Conservation (phyloP, 2,329 filamentous ascomycete species). For the Westerdykella ornata region DNA sequence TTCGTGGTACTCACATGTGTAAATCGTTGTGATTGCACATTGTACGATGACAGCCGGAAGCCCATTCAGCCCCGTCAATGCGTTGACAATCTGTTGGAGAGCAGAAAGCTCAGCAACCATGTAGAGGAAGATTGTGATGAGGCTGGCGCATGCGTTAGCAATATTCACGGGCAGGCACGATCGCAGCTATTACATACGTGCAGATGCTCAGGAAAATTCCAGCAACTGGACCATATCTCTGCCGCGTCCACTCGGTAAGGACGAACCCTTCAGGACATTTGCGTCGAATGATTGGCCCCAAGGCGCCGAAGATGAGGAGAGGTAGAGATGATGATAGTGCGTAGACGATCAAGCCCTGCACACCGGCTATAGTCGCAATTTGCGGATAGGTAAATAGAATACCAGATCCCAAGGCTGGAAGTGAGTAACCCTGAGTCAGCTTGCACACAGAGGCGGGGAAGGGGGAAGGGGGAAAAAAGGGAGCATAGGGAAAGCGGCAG, state of each 20-base stretch:
- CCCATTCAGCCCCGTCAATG: constrained; percentile 66
- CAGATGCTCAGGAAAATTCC: constrained; percentile 70
- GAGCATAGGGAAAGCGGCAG: constrained; percentile 68
- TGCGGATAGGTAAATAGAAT: constrained; percentile 80
- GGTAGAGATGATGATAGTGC: constrained; percentile 66
- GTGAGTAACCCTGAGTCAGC: constrained; percentile 31
- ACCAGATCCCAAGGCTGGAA: constrained; percentile 69
- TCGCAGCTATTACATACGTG: constrained; percentile 43
- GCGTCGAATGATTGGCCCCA: constrained; percentile 70
- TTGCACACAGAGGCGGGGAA: constrained; percentile 9
- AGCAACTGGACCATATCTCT: constrained; percentile 64
- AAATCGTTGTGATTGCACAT: constrained; percentile 71
- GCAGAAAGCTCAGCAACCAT: constrained; percentile 81
- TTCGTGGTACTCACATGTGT: constrained; percentile 58
- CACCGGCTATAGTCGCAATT: constrained; percentile 68
- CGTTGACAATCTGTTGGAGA: constrained; percentile 68
- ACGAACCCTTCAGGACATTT: constrained; percentile 81
- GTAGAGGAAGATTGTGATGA: constrained; percentile 77
- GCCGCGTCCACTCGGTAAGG: constrained; percentile 74
- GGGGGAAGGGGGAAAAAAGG: constrained; percentile 38
- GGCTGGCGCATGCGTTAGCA: constrained; percentile 28
- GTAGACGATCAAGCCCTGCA: constrained; percentile 73
- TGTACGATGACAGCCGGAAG: constrained; percentile 72
- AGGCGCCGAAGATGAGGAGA: constrained; percentile 63
- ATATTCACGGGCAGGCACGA: not conserved